Evolutionary conservation across 768 basidiomycete genomes (phyloP), one percentile per base, ranked within the genome.

Genomic region (Atractiella rhizophila): DNA sequence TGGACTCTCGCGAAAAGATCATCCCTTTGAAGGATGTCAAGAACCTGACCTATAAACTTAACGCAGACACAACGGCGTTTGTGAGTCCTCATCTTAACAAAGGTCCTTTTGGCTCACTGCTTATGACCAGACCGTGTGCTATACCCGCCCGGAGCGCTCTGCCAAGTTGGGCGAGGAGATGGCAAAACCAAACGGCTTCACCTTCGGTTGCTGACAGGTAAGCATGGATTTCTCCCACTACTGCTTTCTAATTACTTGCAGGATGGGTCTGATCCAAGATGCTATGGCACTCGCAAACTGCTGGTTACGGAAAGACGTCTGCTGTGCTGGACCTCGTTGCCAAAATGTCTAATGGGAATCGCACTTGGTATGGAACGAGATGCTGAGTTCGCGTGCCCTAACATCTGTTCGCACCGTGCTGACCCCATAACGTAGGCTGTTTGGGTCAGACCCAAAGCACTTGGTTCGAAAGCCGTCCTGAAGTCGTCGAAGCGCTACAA

Each of bases 41-140:
- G 56, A 70, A 68, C 54, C 63, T 71, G 5, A 46, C 52, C 8
- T 96, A 74, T 67, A 96, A 96, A 61, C 62, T 96, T 46, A 96
- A 96, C 55, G 76, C 75, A 3, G 74, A 74, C 30, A 85, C 82
- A 49, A 46, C 37, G 83, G 86, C 44, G 78, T 88, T 50, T 96
- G 81, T 81, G 50, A 47, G 81, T 65, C 8, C 5, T 13, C 5
- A 15, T 11, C 6, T 29, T n/a, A 8, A 27, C 4, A 12, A 2
- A 9, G 9, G 24, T 29, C 10, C 11, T 2, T 13, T 13, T 15
- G 7, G 11, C 42, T 28, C 15, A 49, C 21, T 6, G 16, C 34
- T 35, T 15, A 19, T 42, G 21, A 41, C 29, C 29, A 48, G 49
- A 39, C 59, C 78, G 85, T 24, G 82, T 86, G 18, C 60, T 76